These are phyloP conservation scores for Fragilaria radians DNA, from an alignment of 108 stramenopile species.

Conservation along the genomic window DNA sequence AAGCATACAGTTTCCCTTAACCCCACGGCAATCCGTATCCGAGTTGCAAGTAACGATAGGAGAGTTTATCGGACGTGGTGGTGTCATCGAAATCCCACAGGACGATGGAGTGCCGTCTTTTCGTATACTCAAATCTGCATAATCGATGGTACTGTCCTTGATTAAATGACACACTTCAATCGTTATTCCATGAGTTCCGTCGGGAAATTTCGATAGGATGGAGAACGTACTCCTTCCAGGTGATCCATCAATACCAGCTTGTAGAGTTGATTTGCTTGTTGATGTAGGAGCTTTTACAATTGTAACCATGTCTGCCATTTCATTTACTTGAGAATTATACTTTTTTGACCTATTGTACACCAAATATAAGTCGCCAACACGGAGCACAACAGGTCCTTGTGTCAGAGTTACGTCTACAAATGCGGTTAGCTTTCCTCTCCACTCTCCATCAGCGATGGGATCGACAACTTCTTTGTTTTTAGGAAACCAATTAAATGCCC, in stretches of 20 bases:
- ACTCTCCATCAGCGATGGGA: not conserved
- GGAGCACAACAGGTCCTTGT: not conserved
- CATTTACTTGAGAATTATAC: not conserved
- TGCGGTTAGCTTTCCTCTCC: not conserved
- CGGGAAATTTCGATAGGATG: not conserved
- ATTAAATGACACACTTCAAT: not conserved
- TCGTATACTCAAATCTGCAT: not conserved
- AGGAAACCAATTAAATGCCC: not conserved
- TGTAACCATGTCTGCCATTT: not conserved
- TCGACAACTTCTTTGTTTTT: not conserved
- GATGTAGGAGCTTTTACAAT: not conserved
- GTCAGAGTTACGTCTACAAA: not conserved
- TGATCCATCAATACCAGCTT: not conserved
- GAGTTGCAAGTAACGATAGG: too few relatives aligned
- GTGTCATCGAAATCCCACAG: slow-evolving; percentile 2
- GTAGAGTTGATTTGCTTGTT: not conserved
- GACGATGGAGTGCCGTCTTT: slow-evolving; percentile 4
- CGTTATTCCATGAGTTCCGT: not conserved
- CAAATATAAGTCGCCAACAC: not conserved
- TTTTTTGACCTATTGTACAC: not conserved
- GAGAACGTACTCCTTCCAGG: not conserved
- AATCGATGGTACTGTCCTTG: not conserved
- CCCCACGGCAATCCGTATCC: too few relatives aligned
- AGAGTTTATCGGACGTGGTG: slow-evolving; percentile 6
- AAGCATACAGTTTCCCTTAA: too few relatives aligned